Evolutionary conservation across 768 basidiomycete species (phyloP).

Genomic region (Suillus alpinus): DNA sequence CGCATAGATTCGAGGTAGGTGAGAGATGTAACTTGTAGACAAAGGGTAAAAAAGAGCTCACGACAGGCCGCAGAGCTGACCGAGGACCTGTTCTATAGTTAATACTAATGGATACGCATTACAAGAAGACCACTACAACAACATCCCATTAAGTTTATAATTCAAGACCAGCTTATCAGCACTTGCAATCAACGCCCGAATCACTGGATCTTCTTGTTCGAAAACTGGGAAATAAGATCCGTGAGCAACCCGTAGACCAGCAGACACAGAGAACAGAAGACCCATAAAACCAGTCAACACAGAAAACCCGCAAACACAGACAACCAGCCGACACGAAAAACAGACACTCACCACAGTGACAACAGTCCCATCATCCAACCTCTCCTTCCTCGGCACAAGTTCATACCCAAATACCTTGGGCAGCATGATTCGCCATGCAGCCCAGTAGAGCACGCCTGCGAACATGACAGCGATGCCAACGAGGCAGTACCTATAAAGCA

Average conservation of each 20-base stretch:
- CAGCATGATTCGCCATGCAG: slow-evolving; percentile 47
- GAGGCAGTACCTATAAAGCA: slow-evolving; percentile 42
- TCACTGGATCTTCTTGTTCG: slow-evolving; percentile 4
- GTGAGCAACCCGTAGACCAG: not conserved
- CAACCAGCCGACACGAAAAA: not conserved
- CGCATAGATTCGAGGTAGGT: no score
- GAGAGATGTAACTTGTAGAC: no score
- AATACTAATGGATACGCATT: not conserved
- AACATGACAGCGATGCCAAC: slow-evolving; percentile 50
- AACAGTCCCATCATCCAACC: slow-evolving; percentile 50
- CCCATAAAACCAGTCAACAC: not conserved
- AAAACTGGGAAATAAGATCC: slow-evolving; percentile 1
- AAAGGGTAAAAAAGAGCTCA: no score
- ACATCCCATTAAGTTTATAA: not conserved
- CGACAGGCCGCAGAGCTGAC: not conserved
- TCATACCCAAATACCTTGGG: slow-evolving; percentile 48
- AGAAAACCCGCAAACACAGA: not conserved
- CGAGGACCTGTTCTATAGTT: not conserved
- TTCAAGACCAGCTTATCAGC: not conserved
- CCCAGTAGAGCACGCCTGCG: slow-evolving; percentile 52
- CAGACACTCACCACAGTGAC: slow-evolving; percentile 45
- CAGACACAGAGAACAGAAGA: slow-evolving; percentile 3
- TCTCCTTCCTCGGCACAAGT: slow-evolving; percentile 48
- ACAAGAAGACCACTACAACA: not conserved
- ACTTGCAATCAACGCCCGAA: not conserved